Conservation (phyloP, 805 yeast genomes). For the Wickerhamomyces rabaulensis region DNA sequence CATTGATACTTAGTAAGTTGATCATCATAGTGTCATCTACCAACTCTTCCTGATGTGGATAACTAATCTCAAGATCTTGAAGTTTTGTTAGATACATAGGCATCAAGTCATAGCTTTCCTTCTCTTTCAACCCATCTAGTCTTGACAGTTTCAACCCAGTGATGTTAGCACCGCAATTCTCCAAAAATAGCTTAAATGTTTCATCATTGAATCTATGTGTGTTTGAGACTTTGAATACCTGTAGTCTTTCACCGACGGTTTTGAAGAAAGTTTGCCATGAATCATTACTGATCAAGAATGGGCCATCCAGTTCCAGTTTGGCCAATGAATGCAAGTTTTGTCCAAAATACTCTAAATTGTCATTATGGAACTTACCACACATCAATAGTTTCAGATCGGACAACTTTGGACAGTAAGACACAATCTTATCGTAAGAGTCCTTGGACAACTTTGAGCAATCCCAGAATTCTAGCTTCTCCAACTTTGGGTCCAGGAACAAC, state of each 20-base stretch:
- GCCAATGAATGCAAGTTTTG: slow-evolving; percentile 51
- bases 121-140: slow-evolving; percentile 64
- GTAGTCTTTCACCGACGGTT: slow-evolving; percentile 46
- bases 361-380: slow-evolving; percentile 92
- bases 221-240: slow-evolving; percentile 59
- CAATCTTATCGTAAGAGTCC: slow-evolving; percentile 62
- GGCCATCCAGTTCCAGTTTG: slow-evolving; percentile 73
- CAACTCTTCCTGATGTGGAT: slow-evolving; percentile 61
- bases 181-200: slow-evolving; percentile 57
- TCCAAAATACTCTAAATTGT: slow-evolving; percentile 58
- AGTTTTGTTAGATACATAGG: slow-evolving; percentile 58
- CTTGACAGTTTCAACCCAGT: slow-evolving; percentile 57
- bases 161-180: slow-evolving; percentile 52
- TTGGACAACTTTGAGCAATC: slow-evolving; percentile 81
- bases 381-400: slow-evolving; percentile 64
- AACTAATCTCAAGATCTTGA: slow-evolving; percentile 56
- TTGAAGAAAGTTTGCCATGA: slow-evolving; percentile 79
- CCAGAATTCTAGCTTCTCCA: slow-evolving; percentile 67
- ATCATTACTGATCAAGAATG: slow-evolving; percentile 72
- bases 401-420: slow-evolving; percentile 73
- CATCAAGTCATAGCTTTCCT: slow-evolving; percentile 52
- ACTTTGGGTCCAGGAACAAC: slow-evolving; percentile 61
- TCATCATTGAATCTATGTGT: slow-evolving; percentile 79
- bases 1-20: slow-evolving; percentile 54
- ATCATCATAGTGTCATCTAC: slow-evolving; percentile 64